A percentile compares a stretch with the other conserved stretches of the same genome.
Evolutionary conservation across 2,329 filamentous ascomycete genomes (phyloP).

Genomic region (Fusarium foetens): DNA sequence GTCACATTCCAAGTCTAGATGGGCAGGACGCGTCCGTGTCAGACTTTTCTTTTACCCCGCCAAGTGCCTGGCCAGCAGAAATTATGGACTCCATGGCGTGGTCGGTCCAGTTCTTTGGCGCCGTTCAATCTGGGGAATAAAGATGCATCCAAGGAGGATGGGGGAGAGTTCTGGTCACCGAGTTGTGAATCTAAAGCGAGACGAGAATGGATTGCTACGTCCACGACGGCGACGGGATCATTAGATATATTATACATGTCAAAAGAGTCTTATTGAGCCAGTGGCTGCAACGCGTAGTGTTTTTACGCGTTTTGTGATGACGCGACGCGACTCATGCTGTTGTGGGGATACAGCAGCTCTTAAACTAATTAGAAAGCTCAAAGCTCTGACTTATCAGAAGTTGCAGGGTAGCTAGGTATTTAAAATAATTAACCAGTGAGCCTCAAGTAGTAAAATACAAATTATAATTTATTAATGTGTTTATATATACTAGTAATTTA

Average conservation of each 20-base stretch:
- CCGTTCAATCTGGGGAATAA: neutral
- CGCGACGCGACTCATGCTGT: neutral
- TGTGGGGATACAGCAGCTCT: neutral
- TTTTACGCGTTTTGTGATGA: neutral
- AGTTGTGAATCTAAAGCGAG: neutral
- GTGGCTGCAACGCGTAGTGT: neutral
- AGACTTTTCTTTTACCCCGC: neutral
- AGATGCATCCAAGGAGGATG: neutral
- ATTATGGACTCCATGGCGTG: neutral
- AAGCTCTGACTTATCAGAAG: fast-evolving
- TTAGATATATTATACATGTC: neutral
- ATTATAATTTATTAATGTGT: too few relatives aligned
- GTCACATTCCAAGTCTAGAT: neutral
- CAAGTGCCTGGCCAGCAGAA: neutral
- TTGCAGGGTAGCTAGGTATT: neutral
- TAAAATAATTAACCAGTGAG: neutral
- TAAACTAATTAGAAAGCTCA: neutral
- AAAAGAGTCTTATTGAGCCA: neutral
- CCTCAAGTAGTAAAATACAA: neutral
- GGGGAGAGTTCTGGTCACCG: fast-evolving
- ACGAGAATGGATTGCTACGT: neutral
- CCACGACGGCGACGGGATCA: fast-evolving
- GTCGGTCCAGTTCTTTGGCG: neutral
- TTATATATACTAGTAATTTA: fast-evolving
- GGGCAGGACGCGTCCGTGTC: neutral